Evolutionary conservation across 768 basidiomycete genomes (phyloP).

Genomic region (Cubamyces lactineus): DNA sequence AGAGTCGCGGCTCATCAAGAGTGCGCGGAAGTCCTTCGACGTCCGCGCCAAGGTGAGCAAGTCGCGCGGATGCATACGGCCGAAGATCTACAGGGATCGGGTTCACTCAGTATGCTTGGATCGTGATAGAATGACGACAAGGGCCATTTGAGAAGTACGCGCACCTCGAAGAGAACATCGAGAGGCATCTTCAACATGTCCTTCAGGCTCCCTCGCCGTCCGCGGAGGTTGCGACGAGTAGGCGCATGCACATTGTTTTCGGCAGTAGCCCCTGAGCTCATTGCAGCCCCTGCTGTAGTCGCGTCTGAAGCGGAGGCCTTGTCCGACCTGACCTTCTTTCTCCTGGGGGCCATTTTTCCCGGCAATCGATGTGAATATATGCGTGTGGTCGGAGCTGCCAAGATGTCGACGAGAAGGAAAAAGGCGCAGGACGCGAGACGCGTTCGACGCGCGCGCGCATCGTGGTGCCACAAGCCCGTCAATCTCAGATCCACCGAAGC

Average conservation of each 20-base stretch:
- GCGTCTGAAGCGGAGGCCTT: background rate
- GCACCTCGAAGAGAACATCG: conserved; percentile 19
- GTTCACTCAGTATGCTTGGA: background rate
- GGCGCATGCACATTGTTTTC: background rate
- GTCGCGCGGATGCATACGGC: conserved; percentile 10
- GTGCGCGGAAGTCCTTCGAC: conserved; percentile 3
- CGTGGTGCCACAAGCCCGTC: too few relatives aligned
- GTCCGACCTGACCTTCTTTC: background rate
- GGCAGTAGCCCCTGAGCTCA: too few relatives aligned
- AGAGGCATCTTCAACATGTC: conserved; percentile 19
- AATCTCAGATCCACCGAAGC: too few relatives aligned
- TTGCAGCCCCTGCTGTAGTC: background rate
- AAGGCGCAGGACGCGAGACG: background rate
- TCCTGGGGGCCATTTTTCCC: background rate
- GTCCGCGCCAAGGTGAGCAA: conserved; percentile 12
- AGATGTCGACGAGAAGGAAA: background rate
- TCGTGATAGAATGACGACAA: background rate
- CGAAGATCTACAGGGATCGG: background rate
- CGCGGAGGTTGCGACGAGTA: conserved; percentile 3
- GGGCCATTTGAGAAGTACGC: background rate
- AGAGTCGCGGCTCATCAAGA: conserved; percentile 14
- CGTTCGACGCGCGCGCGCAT: background rate
- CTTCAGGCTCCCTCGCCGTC: conserved; percentile 12
- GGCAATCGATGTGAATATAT: background rate
- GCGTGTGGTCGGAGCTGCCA: background rate